phyloP scores from a whole-genome alignment of 331 rosid species.

The Pyracantha coccinea region DNA sequence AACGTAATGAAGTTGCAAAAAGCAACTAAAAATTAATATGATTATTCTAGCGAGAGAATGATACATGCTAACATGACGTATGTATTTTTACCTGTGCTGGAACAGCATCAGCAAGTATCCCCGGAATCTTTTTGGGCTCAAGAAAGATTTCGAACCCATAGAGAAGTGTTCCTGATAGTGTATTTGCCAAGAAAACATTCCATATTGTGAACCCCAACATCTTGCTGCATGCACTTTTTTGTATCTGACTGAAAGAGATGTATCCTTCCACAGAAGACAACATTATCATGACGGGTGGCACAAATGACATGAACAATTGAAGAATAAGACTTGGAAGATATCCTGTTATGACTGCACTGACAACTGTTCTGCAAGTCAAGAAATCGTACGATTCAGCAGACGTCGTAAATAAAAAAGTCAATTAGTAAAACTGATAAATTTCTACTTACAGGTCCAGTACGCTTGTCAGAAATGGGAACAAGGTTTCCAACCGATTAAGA shows the following conservation, averaged over 20 bases:
- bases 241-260: conserved; percentile 57
- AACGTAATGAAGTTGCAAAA: not conserved
- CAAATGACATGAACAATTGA: conserved; percentile 38
- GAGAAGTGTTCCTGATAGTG: conserved; percentile 69
- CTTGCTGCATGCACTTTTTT: conserved; percentile 63
- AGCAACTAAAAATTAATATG: not conserved
- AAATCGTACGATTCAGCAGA: conserved; percentile 7
- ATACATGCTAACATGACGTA: not conserved
- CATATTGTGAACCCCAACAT: conserved; percentile 71
- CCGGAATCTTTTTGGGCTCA: conserved; percentile 69
- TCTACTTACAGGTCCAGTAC: conserved; percentile 58
- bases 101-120: conserved; percentile 69
- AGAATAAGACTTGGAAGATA: conserved; percentile 93
- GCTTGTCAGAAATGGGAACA: conserved; percentile 59
- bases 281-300: conserved; percentile 73
- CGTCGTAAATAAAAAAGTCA: conserved; percentile 2
- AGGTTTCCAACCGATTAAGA: conserved; percentile 52
- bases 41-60: not conserved
- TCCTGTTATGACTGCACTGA: conserved; percentile 75
- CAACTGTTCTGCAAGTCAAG: conserved; percentile 51
- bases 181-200: conserved; percentile 89
- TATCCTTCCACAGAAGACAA: conserved; percentile 71
- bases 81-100: conserved; percentile 65
- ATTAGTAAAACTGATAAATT: not conserved
- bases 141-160: conserved; percentile 50